Evolutionary conservation across 208 protist genomes (phyloP).

Genomic region (Wallacemonas sp.): DNA sequence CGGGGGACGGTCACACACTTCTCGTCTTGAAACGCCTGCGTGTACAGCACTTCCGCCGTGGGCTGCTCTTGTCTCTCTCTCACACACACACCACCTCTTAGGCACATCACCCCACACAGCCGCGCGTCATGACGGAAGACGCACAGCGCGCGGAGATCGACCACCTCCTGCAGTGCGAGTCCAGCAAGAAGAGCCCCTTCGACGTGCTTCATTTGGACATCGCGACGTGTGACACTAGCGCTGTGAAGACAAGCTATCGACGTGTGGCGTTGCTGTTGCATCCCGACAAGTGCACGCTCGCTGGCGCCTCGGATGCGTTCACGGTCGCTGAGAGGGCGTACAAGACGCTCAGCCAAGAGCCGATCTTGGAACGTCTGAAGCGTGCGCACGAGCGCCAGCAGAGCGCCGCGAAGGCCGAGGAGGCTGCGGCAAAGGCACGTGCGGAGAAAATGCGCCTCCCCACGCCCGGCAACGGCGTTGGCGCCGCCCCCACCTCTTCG

Average conservation of each 20-base stretch:
- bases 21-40: background rate
- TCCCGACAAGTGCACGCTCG: conserved; percentile 87
- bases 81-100: background rate
- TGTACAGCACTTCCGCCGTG: background rate
- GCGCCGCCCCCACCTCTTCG: background rate
- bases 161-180: conserved; percentile 52
- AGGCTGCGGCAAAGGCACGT: conserved; percentile 5
- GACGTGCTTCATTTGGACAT: conserved; percentile 63
- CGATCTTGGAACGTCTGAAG: conserved; percentile 68
- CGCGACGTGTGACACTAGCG: conserved; percentile 44
- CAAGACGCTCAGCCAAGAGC: conserved; percentile 70
- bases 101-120: background rate
- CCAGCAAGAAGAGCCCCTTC: conserved; percentile 46
- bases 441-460: conserved; percentile 2
- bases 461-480: background rate
- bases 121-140: conserved; percentile 23
- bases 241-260: conserved; percentile 76
- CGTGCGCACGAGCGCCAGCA: conserved; percentile 50
- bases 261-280: conserved; percentile 81
- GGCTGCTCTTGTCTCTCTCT: conserved; percentile 5
- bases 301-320: conserved; percentile 77
- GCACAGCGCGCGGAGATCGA: conserved; percentile 61
- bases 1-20: background rate
- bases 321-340: conserved; percentile 80
- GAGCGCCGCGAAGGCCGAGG: conserved; percentile 47